Evolutionary conservation across 176 grass and related monocot species (phyloP).

Genomic region (Pontederia crassipes): DNA sequence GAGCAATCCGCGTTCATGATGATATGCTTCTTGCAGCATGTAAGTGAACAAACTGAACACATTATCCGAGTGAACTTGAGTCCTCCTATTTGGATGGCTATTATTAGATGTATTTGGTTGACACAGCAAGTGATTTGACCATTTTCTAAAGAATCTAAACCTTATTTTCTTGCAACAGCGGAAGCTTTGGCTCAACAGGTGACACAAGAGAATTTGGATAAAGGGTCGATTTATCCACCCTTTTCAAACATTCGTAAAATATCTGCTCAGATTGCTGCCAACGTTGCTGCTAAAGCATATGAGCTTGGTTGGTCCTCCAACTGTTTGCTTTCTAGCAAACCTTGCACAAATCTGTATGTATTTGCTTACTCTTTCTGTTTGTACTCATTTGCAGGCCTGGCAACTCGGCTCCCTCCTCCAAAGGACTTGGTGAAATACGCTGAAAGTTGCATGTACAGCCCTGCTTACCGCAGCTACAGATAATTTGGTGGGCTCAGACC

Average conservation of each 20-base stretch:
- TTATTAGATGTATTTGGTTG: too few relatives aligned
- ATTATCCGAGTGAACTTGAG: too few relatives aligned
- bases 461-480: constrained; percentile 62
- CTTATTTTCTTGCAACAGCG: constrained; percentile 31
- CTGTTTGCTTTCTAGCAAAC: neutral
- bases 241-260: constrained; percentile 76
- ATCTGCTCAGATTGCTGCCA: constrained; percentile 63
- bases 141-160: neutral
- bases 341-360: neutral
- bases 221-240: constrained; percentile 80
- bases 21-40: constrained; percentile 87
- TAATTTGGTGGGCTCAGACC: constrained; percentile 5
- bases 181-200: constrained; percentile 62
- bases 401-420: constrained; percentile 58
- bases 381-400: constrained; percentile 45
- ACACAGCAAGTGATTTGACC: too few relatives aligned
- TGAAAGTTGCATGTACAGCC: constrained; percentile 86
- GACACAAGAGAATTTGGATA: constrained; percentile 54
- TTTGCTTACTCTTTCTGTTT: constrained; percentile 5
- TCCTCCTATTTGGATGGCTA: too few relatives aligned
- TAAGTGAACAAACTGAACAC: constrained; percentile 24
- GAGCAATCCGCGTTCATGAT: constrained; percentile 60
- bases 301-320: constrained; percentile 45
- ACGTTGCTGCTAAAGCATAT: constrained; percentile 63
- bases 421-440: constrained; percentile 55